These are phyloP conservation scores for Xylaria bambusicola DNA, from an alignment of 495 filamentous ascomycete genomes.

Conservation along the genomic window DNA sequence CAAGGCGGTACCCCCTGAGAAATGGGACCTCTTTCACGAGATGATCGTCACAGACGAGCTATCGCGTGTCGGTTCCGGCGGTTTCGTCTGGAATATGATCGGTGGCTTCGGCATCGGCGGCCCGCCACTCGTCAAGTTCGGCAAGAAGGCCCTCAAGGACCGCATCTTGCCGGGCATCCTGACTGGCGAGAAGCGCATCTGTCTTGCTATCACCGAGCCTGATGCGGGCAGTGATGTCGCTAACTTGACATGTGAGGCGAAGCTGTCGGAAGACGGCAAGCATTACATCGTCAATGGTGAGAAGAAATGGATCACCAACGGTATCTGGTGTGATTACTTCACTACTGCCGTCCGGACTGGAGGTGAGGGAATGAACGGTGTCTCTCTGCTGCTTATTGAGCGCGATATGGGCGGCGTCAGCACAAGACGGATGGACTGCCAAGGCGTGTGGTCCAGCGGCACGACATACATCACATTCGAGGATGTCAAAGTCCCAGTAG, in stretches of 20 bases:
- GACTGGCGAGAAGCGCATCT: slow-evolving; percentile 92
- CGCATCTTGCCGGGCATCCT: slow-evolving; percentile 76
- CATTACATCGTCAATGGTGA: slow-evolving; percentile 99
- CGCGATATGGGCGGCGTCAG: slow-evolving; percentile 78
- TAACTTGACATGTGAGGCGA: slow-evolving; percentile 92
- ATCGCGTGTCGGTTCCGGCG: slow-evolving; percentile 82
- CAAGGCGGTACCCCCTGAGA: slow-evolving; percentile 76
- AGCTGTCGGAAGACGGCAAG: slow-evolving; percentile 90
- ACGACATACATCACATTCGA: slow-evolving; percentile 98
- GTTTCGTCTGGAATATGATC: slow-evolving; percentile 97
- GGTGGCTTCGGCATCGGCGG: slow-evolving; percentile 94
- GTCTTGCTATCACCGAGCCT: slow-evolving; percentile 60
- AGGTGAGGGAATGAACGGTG: slow-evolving; percentile 80
- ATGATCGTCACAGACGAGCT: slow-evolving; percentile 92
- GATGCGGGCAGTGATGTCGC: slow-evolving; percentile 77
- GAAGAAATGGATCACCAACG: slow-evolving; percentile 99
- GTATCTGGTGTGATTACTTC: slow-evolving; percentile 95
- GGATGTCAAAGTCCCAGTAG: slow-evolving; percentile 97
- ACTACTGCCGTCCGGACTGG: slow-evolving; percentile 94
- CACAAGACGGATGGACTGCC: slow-evolving; percentile 96
- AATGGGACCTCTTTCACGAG: slow-evolving; percentile 99
- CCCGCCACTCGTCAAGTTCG: slow-evolving; percentile 89
- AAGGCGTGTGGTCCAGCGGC: slow-evolving; percentile 92
- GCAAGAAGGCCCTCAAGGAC: slow-evolving; percentile 85
- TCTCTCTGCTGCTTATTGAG: slow-evolving; percentile 84